Evolutionary conservation across 2,329 filamentous ascomycete species (phyloP).

Genomic region (Periconia digitata): DNA sequence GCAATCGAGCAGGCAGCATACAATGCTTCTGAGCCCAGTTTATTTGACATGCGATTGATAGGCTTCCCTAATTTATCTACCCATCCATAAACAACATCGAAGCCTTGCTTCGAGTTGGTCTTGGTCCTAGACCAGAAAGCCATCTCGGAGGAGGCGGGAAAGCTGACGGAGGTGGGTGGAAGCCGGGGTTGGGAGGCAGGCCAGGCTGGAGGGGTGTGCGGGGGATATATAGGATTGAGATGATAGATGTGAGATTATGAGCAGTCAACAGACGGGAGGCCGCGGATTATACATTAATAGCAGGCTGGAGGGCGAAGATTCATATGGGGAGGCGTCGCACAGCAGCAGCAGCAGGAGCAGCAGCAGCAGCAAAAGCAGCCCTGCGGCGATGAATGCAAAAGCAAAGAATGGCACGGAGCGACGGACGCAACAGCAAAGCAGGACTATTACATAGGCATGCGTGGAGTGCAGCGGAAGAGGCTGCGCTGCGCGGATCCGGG

Average conservation of each 20-base stretch:
- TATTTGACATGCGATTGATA: conserved; percentile 80
- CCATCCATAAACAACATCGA: conserved; percentile 71
- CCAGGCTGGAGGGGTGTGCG: neutral
- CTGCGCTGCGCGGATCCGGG: too few relatives aligned
- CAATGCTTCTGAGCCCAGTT: conserved; percentile 67
- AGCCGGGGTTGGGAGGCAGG: neutral
- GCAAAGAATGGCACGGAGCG: neutral
- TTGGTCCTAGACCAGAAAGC: conserved; percentile 39
- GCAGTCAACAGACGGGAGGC: neutral
- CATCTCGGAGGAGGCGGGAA: neutral
- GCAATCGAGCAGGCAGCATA: neutral
- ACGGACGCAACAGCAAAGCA: neutral
- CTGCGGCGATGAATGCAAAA: neutral
- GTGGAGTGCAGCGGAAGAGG: neutral
- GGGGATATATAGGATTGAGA: neutral
- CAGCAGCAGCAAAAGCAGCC: neutral
- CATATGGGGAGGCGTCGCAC: neutral
- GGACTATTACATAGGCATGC: too few relatives aligned
- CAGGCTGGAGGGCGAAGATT: neutral
- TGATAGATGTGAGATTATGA: too few relatives aligned
- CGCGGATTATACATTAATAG: neutral
- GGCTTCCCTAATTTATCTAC: conserved; percentile 72
- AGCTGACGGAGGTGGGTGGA: neutral
- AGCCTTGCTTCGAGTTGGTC: conserved; percentile 49
- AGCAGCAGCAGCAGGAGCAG: too few relatives aligned